Evolutionary conservation across 2,329 filamentous ascomycete genomes (phyloP).

Genomic region (Fusarium fracticaudum): DNA sequence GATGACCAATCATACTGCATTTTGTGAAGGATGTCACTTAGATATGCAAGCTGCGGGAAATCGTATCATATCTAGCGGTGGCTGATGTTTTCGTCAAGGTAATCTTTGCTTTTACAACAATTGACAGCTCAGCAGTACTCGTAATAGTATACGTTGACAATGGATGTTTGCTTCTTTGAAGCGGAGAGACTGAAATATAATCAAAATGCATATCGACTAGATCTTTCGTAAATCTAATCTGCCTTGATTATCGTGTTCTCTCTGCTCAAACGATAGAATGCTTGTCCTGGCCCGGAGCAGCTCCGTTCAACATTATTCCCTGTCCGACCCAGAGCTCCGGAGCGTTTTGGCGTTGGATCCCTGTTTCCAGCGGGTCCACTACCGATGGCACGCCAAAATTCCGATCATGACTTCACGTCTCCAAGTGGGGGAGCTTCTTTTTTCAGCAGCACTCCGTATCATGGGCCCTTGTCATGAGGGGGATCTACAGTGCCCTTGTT

Average conservation of each 20-base stretch:
- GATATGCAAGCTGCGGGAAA: neutral
- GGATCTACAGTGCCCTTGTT: constrained; percentile 25
- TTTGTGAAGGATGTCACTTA: neutral
- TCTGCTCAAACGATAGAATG: neutral
- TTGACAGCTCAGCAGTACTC: neutral
- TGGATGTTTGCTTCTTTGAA: constrained; percentile 8
- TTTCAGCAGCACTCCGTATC: constrained; percentile 17
- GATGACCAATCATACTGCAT: neutral
- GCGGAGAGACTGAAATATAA: neutral
- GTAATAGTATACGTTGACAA: neutral
- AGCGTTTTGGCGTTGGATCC: neutral
- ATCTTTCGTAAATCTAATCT: neutral
- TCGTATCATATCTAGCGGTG: constrained; percentile 5
- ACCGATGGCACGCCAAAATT: constrained; percentile 24
- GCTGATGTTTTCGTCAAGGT: neutral
- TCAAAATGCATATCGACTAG: neutral
- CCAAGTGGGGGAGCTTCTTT: constrained; percentile 4
- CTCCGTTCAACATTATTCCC: constrained; percentile 9
- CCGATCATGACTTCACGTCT: constrained; percentile 28
- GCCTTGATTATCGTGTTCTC: neutral
- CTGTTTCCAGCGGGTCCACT: neutral
- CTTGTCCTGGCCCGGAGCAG: constrained; percentile 5
- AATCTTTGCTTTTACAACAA: neutral
- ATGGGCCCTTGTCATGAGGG: constrained; percentile 37
- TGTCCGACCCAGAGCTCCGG: constrained; percentile 5